phyloP scores from a whole-genome alignment of 2,329 filamentous ascomycete species.

The Ophiostoma sp. region DNA sequence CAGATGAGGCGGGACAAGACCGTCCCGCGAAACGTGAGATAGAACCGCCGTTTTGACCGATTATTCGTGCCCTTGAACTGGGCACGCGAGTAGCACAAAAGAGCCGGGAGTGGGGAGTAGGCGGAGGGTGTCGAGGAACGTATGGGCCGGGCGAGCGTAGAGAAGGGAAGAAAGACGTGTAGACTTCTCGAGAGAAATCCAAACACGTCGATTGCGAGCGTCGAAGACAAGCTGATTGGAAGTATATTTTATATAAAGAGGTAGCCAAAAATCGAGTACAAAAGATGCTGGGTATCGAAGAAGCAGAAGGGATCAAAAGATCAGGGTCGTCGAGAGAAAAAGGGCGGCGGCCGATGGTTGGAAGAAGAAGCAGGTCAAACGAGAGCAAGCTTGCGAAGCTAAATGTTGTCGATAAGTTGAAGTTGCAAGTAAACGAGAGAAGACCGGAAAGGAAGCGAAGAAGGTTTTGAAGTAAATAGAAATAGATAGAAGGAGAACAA shows the following conservation, averaged over 20 bases:
- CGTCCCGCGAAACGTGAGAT: slow-evolving; percentile 74
- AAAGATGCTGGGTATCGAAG: slow-evolving; percentile 22
- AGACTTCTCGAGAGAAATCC: not conserved
- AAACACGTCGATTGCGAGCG: not conserved
- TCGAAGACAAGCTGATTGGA: not conserved
- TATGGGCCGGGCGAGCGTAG: not conserved
- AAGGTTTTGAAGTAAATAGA: slow-evolving; percentile 21
- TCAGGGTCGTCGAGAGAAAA: slow-evolving; percentile 15
- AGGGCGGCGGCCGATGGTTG: not conserved
- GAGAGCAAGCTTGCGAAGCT: not conserved
- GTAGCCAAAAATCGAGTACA: slow-evolving; percentile 20
- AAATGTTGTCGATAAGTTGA: not conserved
- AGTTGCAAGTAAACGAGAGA: slow-evolving; percentile 9
- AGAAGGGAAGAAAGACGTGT: not conserved
- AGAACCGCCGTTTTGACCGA: slow-evolving; percentile 74
- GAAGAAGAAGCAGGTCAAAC: not conserved
- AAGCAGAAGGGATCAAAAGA: slow-evolving; percentile 17
- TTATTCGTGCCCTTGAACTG: slow-evolving; percentile 50
- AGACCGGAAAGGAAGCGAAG: slow-evolving; percentile 15
- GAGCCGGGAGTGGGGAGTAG: slow-evolving; percentile 29
- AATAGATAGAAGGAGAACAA: slow-evolving; percentile 31
- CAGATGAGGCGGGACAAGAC: slow-evolving; percentile 77
- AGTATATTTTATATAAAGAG: not conserved
- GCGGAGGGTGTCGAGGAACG: slow-evolving; percentile 30
- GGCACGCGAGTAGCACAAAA: slow-evolving; percentile 42